phyloP scores from a whole-genome alignment of 805 yeast species.

The Scheffersomyces spartinae region DNA sequence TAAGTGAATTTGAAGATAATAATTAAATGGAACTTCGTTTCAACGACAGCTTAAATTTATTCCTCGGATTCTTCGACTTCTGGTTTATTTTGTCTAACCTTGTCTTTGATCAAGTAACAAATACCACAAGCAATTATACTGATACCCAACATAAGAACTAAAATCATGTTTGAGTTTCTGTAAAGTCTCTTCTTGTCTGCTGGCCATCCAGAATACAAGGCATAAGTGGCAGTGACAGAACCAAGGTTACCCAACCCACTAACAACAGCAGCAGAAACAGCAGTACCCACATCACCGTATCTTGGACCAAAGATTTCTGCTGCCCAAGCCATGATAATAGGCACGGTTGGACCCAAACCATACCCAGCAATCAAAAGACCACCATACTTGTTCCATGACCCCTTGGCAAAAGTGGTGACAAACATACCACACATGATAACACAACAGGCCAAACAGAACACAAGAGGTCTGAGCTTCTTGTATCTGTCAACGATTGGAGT shows the following conservation, averaged over 20 bases:
- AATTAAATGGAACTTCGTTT: too few relatives aligned
- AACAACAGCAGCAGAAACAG: constrained; percentile 73
- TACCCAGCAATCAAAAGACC: constrained; percentile 76
- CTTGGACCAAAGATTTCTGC: constrained; percentile 60
- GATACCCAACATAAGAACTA: constrained; percentile 65
- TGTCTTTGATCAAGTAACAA: constrained; percentile 20
- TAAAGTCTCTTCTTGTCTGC: constrained; percentile 52
- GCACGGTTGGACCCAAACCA: constrained; percentile 87
- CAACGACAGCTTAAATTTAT: too few relatives aligned
- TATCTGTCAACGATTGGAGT: constrained; percentile 74
- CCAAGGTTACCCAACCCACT: constrained; percentile 85
- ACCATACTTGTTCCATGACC: constrained; percentile 67
- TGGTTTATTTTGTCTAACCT: too few relatives aligned
- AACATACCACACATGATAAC: constrained; percentile 67
- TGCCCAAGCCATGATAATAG: constrained; percentile 76
- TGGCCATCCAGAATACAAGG: constrained; percentile 82
- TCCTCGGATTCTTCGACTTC: too few relatives aligned
- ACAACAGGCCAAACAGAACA: constrained; percentile 50
- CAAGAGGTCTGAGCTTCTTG: constrained; percentile 44
- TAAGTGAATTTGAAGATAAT: too few relatives aligned
- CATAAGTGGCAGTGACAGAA: constrained; percentile 76
- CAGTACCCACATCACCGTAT: constrained; percentile 78
- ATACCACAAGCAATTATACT: constrained; percentile 42
- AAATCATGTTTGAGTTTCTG: constrained; percentile 71
- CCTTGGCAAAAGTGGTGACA: constrained; percentile 65